Evolutionary conservation across 139 green algal genomes (phyloP).

Genomic region (Asterochloris sp.): DNA sequence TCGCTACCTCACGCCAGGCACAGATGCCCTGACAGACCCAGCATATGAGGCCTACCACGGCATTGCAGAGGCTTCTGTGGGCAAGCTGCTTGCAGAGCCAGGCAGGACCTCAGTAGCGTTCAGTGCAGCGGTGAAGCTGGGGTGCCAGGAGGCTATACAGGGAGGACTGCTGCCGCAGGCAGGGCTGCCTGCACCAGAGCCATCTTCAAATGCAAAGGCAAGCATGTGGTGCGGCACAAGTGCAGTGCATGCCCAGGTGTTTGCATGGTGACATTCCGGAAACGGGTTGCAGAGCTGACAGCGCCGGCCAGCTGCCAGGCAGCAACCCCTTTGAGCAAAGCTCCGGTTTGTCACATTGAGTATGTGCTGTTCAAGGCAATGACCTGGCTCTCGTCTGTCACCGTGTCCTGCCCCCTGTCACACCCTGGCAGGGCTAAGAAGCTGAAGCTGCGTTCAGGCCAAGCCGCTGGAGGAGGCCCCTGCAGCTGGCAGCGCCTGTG

Average conservation of each 20-base stretch:
- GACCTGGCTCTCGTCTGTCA: too few species aligned
- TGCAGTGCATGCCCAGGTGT: too few species aligned
- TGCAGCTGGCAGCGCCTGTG: not conserved
- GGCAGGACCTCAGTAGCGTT: not conserved
- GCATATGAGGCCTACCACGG: slow-evolving; percentile 17
- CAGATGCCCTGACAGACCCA: slow-evolving; percentile 17
- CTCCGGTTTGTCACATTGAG: too few species aligned
- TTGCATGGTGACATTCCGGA: too few species aligned
- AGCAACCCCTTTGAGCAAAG: too few species aligned
- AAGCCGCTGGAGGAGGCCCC: slow-evolving; percentile 14
- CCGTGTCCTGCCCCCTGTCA: not conserved
- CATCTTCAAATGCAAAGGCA: slow-evolving; percentile 6
- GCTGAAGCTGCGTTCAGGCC: not conserved
- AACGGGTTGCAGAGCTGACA: too few species aligned
- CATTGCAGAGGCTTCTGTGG: not conserved
- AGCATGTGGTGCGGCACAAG: too few species aligned
- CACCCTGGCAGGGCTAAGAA: not conserved
- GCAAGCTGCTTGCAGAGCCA: slow-evolving; percentile 2
- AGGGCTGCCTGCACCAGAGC: slow-evolving; percentile 7
- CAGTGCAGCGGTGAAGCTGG: not conserved
- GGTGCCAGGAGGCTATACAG: not conserved
- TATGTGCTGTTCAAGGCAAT: too few species aligned
- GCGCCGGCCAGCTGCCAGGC: too few species aligned
- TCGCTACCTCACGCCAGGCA: slow-evolving; percentile 6
- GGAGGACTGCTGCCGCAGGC: not conserved